Evolutionary conservation across 257 asterid species (phyloP).

Genomic region (Forsythia viridissima): DNA sequence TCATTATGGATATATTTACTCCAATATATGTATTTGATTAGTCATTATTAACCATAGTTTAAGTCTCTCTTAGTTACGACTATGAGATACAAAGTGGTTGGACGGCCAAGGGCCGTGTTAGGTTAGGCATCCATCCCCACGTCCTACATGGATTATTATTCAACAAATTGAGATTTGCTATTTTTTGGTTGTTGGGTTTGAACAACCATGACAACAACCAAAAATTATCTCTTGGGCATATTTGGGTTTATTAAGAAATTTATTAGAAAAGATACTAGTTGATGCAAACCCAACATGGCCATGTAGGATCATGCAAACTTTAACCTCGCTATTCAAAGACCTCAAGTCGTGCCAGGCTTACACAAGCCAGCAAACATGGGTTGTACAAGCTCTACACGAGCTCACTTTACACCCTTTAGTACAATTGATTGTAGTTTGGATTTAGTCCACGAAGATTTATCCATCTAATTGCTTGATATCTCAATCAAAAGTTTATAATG

Average conservation of each 20-base stretch:
- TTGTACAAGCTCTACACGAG: background rate
- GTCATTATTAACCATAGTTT: background rate
- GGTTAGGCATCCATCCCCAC: background rate
- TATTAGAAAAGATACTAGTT: background rate
- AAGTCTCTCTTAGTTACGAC: background rate
- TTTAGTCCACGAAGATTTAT: background rate
- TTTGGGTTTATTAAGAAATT: no score
- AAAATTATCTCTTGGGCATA: background rate
- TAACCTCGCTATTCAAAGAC: background rate
- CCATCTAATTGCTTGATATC: background rate
- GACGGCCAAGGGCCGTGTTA: background rate
- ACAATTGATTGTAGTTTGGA: background rate
- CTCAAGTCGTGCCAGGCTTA: background rate
- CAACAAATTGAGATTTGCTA: background rate
- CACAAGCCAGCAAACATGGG: background rate
- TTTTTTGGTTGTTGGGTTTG: background rate
- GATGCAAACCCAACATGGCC: background rate
- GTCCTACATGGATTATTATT: background rate
- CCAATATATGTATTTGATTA: background rate
- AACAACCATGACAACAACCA: background rate
- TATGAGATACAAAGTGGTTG: background rate
- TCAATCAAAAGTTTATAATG: background rate
- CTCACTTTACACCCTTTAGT: background rate
- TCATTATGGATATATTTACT: background rate
- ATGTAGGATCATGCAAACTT: background rate